Conservation (phyloP, 768 basidiomycete species). For the Pleurotus citrinopileatus region DNA sequence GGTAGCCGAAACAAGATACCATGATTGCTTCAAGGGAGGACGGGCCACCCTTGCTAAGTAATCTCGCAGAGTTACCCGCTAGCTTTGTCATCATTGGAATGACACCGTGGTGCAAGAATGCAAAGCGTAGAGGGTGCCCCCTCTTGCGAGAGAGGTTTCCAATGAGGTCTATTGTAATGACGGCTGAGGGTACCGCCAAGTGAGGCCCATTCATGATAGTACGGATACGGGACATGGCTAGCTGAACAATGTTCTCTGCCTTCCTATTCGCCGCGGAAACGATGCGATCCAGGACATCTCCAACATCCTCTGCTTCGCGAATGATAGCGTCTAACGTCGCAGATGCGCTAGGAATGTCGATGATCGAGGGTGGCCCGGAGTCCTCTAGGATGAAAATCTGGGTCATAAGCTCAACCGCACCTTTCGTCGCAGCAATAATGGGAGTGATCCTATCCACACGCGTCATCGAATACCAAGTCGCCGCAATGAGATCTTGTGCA, state of each 20-base stretch:
- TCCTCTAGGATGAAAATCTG: conserved; percentile 32
- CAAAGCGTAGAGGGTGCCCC: conserved; percentile 28
- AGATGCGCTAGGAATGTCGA: conserved; percentile 24
- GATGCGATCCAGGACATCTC: conserved; percentile 24
- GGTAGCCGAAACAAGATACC: conserved; percentile 26
- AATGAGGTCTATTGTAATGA: conserved; percentile 28
- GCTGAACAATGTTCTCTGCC: conserved; percentile 24
- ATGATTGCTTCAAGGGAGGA: conserved; percentile 23
- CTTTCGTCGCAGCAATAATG: conserved; percentile 27
- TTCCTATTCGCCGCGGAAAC: conserved; percentile 24
- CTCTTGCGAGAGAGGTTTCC: conserved; percentile 25
- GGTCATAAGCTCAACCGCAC: conserved; percentile 31
- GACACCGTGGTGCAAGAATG: conserved; percentile 26
- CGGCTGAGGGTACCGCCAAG: conserved; percentile 17
- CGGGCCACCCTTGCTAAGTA: conserved; percentile 17
- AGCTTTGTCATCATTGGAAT: conserved; percentile 27
- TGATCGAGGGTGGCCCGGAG: conserved; percentile 14
- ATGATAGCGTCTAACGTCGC: conserved; percentile 30
- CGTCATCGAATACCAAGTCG: conserved; percentile 24
- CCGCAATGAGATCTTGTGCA: conserved; percentile 27
- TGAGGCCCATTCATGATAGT: conserved; percentile 17
- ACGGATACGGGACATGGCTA: conserved; percentile 25
- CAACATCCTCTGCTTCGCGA: conserved; percentile 13
- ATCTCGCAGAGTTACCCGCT: conserved; percentile 23
- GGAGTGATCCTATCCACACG: conserved; percentile 24